Base-by-base conservation (phyloP, 371 early-diverging fungal genomes). In the Lichtheimia ornata region DNA sequence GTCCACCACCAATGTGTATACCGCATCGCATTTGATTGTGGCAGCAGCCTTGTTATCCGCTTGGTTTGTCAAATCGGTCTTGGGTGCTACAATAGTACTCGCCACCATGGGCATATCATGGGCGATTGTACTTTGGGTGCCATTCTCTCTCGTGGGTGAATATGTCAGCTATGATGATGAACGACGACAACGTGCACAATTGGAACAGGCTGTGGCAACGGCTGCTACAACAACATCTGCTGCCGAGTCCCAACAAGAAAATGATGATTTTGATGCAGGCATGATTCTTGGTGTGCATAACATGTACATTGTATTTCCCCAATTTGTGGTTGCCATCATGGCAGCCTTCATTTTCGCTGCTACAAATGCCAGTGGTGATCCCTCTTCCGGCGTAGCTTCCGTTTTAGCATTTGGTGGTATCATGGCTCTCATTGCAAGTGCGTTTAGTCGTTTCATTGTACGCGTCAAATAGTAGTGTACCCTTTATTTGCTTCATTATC, bases 261-360 rank as follows among this genome's bases (percentile, higher is more conserved):
- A 61, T 2, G 58, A 63, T 40, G 81, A 81, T 14, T 81, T 81
- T 60, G 81, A 81, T 59, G 84, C 86, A 0, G 93, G 93, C 5
- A 79, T 89, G 72, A 83, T 91, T 4, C 68, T 94, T 7, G 94
- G 93, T 1, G 89, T 94, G 13, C 91, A 91, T 63, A 94, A 94
- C 65, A 84, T 92, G 75, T 92, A 90, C 59, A 87, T 94, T 59
- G 92, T 91, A 3, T 76, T 91, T 50, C 94, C 94, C 5, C 94
- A 94, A 62, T 87, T 87, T 73, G 78, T 72, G 2, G 83, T 84
- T 17, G 84, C 87, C 2, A 62, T 84, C 59, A 78, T 84, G 9
- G 76, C 85, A 6, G 72, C 84, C 4, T 61, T 77, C 43, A 76
- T 87, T 7, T 85, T 87, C 68, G 79, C 76, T 0, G 61, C 76